Evolutionary conservation across 345 rosid species (phyloP), one percentile per base, ranked within the genome.

Genomic region (Physaria fendleri): DNA sequence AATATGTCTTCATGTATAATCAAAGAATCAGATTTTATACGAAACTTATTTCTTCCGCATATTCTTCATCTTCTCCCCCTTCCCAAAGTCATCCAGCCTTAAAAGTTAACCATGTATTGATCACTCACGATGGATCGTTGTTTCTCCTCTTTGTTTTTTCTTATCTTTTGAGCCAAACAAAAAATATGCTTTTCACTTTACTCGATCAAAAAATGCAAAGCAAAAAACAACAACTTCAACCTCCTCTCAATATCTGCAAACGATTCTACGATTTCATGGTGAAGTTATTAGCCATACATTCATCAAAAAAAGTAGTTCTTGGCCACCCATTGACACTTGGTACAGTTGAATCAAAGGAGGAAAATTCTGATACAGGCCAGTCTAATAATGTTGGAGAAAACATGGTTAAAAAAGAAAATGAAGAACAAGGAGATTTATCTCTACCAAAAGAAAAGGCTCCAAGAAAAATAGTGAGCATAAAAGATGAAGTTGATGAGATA

Each of bases 401-500:
- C 34, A 27, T 44, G 28, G 32, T 27, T 4, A 46, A 14, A 1
- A 48, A 57, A 11, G 51, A 57, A 29, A 20, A 47, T n/a, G 58
- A 25, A 56, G 58, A 66, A 39, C 42, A 41, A 50, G 30, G 3
- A 32, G 22, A 16, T 29, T 40, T 49, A 58, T 16, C 29, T 12
- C 27, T 49, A 32, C 17, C 16, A 16, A 66, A 49, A 49, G 71
- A 39, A 40, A 67, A 41, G 10, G 59, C 59, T 67, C 72, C 65
- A 23, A 49, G 38, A 38, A 67, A 59, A 51, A 17, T 59, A 16
- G 72, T 67, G 29, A 67, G 72, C 29, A 58, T 67, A 49, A 67
- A 59, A 7, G 72, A 50, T 2, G 65, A 67, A 22, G 45, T 67
- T 40, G 59, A 67, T 58, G 65, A 67, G 46, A 59, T 67, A 23